phyloP scores from a whole-genome alignment of 2,329 filamentous ascomycete species.

The Colletotrichum incanum region DNA sequence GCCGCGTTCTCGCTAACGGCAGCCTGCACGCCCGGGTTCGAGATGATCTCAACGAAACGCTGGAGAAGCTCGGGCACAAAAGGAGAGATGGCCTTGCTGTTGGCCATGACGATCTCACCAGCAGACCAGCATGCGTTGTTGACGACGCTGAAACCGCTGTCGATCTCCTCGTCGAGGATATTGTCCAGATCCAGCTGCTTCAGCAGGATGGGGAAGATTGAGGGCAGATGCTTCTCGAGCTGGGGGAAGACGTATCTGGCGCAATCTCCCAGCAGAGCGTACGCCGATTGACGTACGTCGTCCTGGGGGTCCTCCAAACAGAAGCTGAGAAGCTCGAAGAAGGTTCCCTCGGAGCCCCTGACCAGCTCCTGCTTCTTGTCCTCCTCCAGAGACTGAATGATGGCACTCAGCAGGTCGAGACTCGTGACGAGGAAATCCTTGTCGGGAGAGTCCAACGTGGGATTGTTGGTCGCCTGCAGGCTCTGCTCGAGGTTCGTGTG shows the following conservation, averaged over 20 bases:
- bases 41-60: constrained; percentile 85
- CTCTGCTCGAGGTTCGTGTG: constrained; percentile 91
- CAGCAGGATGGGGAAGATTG: constrained; percentile 85
- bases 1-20: constrained; percentile 95
- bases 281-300: constrained; percentile 96
- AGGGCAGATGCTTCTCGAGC: constrained; percentile 80
- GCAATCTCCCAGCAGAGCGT: constrained; percentile 94
- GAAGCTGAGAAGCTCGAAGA: constrained; percentile 91
- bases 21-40: constrained; percentile 86
- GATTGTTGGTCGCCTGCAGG: constrained; percentile 78
- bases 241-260: constrained; percentile 92
- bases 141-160: constrained; percentile 90
- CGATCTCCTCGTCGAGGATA: constrained; percentile 84
- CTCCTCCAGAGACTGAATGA: constrained; percentile 89
- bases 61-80: constrained; percentile 85
- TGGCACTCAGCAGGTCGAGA: constrained; percentile 91
- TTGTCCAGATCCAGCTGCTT: constrained; percentile 88
- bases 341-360: constrained; percentile 80
- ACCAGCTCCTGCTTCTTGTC: constrained; percentile 84
- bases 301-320: constrained; percentile 94
- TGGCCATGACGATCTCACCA: constrained; percentile 90
- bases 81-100: constrained; percentile 81
- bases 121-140: constrained; percentile 99
- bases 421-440: constrained; percentile 98
- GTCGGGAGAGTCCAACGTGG: constrained; percentile 83